These are phyloP conservation scores for Piromyces finnis DNA, from an alignment of 192 early-diverging fungal genomes.

Conservation along the genomic window DNA sequence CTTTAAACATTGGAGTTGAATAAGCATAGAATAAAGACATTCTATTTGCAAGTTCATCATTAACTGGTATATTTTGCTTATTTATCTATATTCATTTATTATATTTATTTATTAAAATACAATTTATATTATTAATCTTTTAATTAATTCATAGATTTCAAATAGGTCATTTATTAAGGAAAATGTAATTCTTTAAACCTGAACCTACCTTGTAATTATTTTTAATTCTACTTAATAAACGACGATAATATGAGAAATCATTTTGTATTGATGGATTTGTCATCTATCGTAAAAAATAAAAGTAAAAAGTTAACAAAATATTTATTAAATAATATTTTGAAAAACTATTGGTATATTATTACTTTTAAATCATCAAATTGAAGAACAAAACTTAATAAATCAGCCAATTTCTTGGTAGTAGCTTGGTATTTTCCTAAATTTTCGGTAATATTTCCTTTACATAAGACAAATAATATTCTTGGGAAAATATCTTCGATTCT, in stretches of 20 bases:
- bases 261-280: constrained; percentile 75
- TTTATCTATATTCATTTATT: constrained; percentile 3
- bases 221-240: constrained; percentile 65
- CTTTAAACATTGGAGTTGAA: constrained; percentile 80
- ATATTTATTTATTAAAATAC: too few species aligned
- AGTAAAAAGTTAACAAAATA: too few species aligned
- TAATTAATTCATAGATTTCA: too few species aligned
- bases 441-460: constrained; percentile 23
- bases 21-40: constrained; percentile 97
- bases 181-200: too few species aligned
- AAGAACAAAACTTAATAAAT: constrained; percentile 72
- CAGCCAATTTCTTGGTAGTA: constrained; percentile 59
- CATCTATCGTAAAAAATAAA: constrained; percentile 23
- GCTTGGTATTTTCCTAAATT: constrained; percentile 60
- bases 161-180: too few species aligned
- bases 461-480: constrained; percentile 22
- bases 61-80: constrained; percentile 31
- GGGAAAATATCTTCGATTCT: constrained; percentile 34
- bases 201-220: constrained; percentile 21
- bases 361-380: constrained; percentile 89
- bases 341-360: too few species aligned
- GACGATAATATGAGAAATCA: constrained; percentile 93
- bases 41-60: constrained; percentile 74
- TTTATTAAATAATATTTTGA: too few species aligned
- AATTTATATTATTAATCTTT: too few species aligned